phyloP scores from a whole-genome alignment of 139 green algal species.

The Spirogloea muscicola region DNA sequence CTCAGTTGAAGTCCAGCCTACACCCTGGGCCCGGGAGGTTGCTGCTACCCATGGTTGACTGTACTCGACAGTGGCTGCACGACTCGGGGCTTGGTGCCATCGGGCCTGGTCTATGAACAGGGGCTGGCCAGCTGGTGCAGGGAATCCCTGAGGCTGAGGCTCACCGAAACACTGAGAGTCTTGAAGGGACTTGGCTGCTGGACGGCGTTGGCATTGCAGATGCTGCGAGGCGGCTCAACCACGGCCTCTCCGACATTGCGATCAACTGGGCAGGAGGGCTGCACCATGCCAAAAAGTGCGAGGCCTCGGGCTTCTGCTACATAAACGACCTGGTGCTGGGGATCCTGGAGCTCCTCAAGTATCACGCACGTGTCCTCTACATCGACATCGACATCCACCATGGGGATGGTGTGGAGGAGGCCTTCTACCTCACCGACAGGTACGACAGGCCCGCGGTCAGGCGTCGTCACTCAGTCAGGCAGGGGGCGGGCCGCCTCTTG shows the following conservation, averaged over 20 bases:
- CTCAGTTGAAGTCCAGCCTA: too few relatives aligned
- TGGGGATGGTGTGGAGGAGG: constrained; percentile 95
- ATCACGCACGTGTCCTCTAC: constrained; percentile 72
- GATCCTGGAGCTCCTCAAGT: constrained; percentile 95
- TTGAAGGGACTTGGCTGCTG: neutral
- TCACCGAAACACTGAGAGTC: too few relatives aligned
- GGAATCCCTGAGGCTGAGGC: too few relatives aligned
- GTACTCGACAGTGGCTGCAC: too few relatives aligned
- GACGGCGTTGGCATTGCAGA: constrained; percentile 12
- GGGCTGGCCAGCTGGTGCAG: too few relatives aligned
- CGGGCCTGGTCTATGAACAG: too few relatives aligned
- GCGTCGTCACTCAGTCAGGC: too few relatives aligned
- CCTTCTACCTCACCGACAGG: constrained; percentile 77
- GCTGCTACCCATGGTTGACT: too few relatives aligned
- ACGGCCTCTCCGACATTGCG: constrained; percentile 78
- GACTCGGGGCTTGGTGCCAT: too few relatives aligned
- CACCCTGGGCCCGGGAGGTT: too few relatives aligned
- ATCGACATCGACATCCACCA: constrained; percentile 90
- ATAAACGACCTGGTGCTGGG: constrained; percentile 96
- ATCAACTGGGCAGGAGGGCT: constrained; percentile 98
- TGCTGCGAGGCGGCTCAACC: constrained; percentile 61
- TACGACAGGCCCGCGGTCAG: neutral
- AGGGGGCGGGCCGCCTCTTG: too few relatives aligned
- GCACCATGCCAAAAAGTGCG: constrained; percentile 94
- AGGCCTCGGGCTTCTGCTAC: constrained; percentile 93